Evolutionary conservation across 1,139 yeast species (phyloP).

Genomic region (Hansenula lynferdii): DNA sequence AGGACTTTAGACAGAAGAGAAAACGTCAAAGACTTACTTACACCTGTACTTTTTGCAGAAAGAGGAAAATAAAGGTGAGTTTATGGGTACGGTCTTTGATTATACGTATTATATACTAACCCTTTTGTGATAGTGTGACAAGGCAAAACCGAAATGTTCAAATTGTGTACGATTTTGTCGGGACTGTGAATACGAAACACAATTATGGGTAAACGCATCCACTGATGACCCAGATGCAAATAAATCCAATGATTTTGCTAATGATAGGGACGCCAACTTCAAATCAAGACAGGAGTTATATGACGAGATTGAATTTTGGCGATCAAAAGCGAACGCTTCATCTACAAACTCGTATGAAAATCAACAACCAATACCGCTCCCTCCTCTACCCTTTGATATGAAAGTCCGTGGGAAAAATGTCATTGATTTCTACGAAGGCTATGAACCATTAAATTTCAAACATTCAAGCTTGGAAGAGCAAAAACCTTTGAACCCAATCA

Average conservation of each 20-base stretch:
- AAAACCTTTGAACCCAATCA: constrained; percentile 12
- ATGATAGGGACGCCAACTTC: too few relatives aligned
- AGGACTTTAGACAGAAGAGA: background rate
- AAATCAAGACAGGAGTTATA: background rate
- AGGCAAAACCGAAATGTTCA: constrained; percentile 11
- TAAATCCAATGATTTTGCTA: background rate
- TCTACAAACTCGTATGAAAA: background rate
- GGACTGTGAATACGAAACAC: constrained; percentile 9
- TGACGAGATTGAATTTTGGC: constrained; percentile 1
- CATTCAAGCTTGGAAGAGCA: constrained; percentile 12
- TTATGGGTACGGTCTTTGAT: background rate
- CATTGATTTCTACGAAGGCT: constrained; percentile 14
- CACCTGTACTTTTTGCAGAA: constrained; percentile 15
- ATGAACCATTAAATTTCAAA: constrained; percentile 2
- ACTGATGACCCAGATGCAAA: background rate
- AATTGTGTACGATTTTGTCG: constrained; percentile 9
- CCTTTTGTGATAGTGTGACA: constrained; percentile 9
- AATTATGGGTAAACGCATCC: constrained; percentile 11
- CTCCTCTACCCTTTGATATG: background rate
- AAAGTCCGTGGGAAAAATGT: background rate
- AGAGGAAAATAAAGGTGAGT: constrained; percentile 12
- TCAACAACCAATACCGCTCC: background rate
- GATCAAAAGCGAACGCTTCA: background rate
- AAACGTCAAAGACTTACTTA: constrained; percentile 15
- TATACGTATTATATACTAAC: background rate